Base-by-base conservation (phyloP, 352 stramenopile species). In the Globisporangium mamillatum region DNA sequence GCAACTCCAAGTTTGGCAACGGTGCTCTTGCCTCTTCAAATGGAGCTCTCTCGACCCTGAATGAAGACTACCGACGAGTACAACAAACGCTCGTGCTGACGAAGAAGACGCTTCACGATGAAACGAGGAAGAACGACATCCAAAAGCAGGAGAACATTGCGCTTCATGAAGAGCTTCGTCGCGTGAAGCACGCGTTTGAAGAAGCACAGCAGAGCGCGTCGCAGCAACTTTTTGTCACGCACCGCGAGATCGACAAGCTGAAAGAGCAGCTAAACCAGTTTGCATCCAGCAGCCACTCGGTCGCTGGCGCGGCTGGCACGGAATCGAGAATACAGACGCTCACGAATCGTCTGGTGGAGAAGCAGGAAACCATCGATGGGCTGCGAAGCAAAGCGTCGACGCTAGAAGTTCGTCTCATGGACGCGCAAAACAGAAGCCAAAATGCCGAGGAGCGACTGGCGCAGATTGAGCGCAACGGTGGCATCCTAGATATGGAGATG, bases 91-190 rank as follows among this genome's bases (percentile, higher is more conserved):
- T 93, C 20, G 68, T 91, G 27, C 56, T 86, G 10, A 86, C 82
- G 5, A 95, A 94, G 74, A 95, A 95, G 66, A 72, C 74, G 14
- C 64, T 95, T 6, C 84, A 92, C 24, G 88, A 95, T 22, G 86
- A 93, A 52, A 77, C 72, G 9, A 76, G 77, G 20, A 89, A 84
- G 64, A 90, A 76, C 12, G 80, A 90, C 62, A 74, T 88, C 57
- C 84, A 91, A 27, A 78, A 85, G 22, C 86, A 92, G 32, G 86
- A 95, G 67, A 78, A 90, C 2, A 41, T 79, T 6, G 75, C 67
- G n/a, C 64, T 94, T 44, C 77, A 60, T 1, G 69, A 81, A 38
- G 84, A 94, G 58, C 67, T 95, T 41, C 76, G 69, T 50, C 77
- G 77, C 27, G 63, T 89, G 18, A 89, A 93, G 54, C 70, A 81